Conservation (phyloP, 139 green algal species). For the Coelastrella sp. region DNA sequence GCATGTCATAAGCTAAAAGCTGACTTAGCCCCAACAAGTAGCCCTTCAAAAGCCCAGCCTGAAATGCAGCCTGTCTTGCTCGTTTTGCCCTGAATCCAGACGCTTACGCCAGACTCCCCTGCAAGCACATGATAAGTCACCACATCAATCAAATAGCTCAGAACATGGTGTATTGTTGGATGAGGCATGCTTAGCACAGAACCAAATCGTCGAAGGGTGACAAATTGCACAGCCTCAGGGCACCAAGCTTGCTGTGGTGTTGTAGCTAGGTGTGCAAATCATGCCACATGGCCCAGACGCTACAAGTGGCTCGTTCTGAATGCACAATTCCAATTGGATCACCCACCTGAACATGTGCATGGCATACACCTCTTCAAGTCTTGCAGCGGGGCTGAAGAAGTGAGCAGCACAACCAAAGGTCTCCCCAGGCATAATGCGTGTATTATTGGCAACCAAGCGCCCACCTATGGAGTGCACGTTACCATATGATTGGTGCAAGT, state of each 20-base stretch:
- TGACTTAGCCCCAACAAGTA: neutral
- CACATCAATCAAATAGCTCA: neutral
- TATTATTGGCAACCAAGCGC: slow-evolving; percentile 25
- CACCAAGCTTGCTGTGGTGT: too few relatives aligned
- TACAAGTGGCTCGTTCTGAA: too few relatives aligned
- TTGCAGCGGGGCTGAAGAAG: slow-evolving; percentile 41
- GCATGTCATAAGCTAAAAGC: neutral
- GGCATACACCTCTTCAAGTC: slow-evolving; percentile 41
- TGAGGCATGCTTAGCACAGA: too few relatives aligned
- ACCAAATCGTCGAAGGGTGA: too few relatives aligned
- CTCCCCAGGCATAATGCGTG: slow-evolving; percentile 45
- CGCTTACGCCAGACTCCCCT: slow-evolving; percentile 46
- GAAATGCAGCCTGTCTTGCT: neutral
- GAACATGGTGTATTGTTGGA: neutral
- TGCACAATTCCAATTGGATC: neutral
- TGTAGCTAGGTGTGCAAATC: too few relatives aligned
- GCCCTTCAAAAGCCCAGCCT: neutral
- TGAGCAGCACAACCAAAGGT: slow-evolving; percentile 46
- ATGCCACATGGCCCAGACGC: too few relatives aligned
- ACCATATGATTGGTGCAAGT: too few relatives aligned
- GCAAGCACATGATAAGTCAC: neutral
- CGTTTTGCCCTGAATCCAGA: neutral
- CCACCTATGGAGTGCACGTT: slow-evolving; percentile 6
- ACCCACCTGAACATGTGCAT: slow-evolving; percentile 53
- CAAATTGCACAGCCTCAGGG: too few relatives aligned